These are phyloP conservation scores for Eucalyptus sp. DNA, from an alignment of 345 rosid species.

Conservation along the genomic window DNA sequence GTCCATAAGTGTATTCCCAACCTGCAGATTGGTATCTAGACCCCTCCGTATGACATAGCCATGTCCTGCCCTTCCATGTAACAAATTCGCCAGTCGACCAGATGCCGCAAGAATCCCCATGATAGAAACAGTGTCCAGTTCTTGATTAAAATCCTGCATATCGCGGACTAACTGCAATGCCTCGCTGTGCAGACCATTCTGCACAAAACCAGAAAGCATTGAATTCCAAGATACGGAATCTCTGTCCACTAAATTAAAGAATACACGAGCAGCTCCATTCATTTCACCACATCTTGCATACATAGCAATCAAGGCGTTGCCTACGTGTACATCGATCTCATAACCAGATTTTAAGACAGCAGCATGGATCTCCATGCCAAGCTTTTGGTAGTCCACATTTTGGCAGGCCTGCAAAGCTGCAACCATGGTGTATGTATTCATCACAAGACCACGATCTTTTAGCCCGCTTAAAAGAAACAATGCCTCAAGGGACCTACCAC, in stretches of 20 bases:
- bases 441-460: constrained; percentile 29
- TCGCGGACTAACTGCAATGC: constrained; percentile 36
- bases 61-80: constrained; percentile 73
- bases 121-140: constrained; percentile 47
- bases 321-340: constrained; percentile 29
- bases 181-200: constrained; percentile 37
- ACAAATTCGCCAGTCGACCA: constrained; percentile 43
- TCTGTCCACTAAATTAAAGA: constrained; percentile 22
- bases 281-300: constrained; percentile 42
- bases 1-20: constrained; percentile 67
- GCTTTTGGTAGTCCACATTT: constrained; percentile 22
- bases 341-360: constrained; percentile 36
- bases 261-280: constrained; percentile 26
- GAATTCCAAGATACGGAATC: constrained; percentile 59
- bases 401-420: constrained; percentile 67
- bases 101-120: constrained; percentile 38
- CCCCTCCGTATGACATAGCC: constrained; percentile 54
- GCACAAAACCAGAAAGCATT: constrained; percentile 53
- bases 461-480: constrained; percentile 44
- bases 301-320: constrained; percentile 68
- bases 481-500: constrained; percentile 40
- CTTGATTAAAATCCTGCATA: constrained; percentile 33
- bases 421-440: constrained; percentile 43
- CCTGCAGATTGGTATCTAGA: constrained; percentile 35
- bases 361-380: constrained; percentile 70